Evolutionary conservation across 768 basidiomycete genomes (phyloP).

Genomic region (Tricholoma bakamatsutake): DNA sequence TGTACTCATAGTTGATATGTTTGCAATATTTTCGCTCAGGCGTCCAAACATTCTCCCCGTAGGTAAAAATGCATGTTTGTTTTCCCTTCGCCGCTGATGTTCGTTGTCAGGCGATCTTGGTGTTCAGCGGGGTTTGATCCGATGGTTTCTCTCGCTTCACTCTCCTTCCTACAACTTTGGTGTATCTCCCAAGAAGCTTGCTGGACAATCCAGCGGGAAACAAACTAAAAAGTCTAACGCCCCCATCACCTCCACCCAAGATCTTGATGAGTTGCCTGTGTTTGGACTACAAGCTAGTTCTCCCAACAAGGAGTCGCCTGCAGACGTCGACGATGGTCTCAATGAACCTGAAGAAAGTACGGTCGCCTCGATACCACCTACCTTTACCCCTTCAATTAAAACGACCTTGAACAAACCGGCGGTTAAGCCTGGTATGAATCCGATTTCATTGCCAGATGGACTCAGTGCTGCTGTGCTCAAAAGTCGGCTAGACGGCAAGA

Average conservation of each 20-base stretch:
- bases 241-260: slow-evolving; percentile 9
- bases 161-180: slow-evolving; percentile 41
- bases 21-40: slow-evolving; percentile 81
- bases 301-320: background rate
- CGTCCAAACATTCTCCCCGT: slow-evolving; percentile 71
- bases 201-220: slow-evolving; percentile 6
- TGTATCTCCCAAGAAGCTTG: slow-evolving; percentile 47
- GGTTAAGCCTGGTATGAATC: slow-evolving; percentile 15
- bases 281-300: slow-evolving; percentile 11
- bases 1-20: slow-evolving; percentile 72
- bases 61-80: slow-evolving; percentile 17
- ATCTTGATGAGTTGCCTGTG: slow-evolving; percentile 28
- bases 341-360: slow-evolving; percentile 22
- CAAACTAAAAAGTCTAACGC: slow-evolving; percentile 3
- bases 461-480: slow-evolving; percentile 52
- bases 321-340: slow-evolving; percentile 8
- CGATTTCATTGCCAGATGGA: slow-evolving; percentile 48
- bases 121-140: slow-evolving; percentile 67
- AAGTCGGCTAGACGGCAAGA: slow-evolving; percentile 59
- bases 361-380: slow-evolving; percentile 40
- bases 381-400: slow-evolving; percentile 66
- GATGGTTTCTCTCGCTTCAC: slow-evolving; percentile 65
- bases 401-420: slow-evolving; percentile 40
- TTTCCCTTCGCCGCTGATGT: background rate
- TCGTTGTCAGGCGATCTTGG: slow-evolving; percentile 65